Base-by-base conservation (phyloP, 2,329 filamentous ascomycete genomes). In the Botryotinia calthae region DNA sequence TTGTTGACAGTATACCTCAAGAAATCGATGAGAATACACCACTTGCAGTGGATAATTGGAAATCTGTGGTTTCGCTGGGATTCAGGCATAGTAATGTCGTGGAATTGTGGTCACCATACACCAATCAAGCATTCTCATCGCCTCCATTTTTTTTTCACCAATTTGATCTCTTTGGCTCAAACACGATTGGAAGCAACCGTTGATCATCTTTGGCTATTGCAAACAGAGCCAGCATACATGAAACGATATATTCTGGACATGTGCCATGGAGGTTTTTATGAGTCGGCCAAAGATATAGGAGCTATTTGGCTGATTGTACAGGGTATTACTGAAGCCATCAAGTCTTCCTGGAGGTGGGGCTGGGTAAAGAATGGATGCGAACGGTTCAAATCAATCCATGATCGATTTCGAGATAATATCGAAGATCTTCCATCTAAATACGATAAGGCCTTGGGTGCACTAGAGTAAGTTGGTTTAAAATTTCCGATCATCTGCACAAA, bases 61-160 rank as follows among this genome's bases (percentile, higher is more conserved):
- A 40, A 22, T 31, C 48, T 37, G 67, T 31, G 25, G 34, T 44
- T 25, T 22, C n/a, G 25, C 7, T 67, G 42, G 66, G 65, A 28
- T 65, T 72, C 12, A 62, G 31, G 22, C 68, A 59, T 48, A 12
- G 20, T 18, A 62, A 44, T 16, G 44, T 42, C 7, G n/a, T 56
- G 34, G 42, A 68, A n/a, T 73, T 74, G 25, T 64, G 63, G 25
- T 74, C 73, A 16, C 37, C n/a, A 18, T 76, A 56, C 54, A 54
- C 70, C 5, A 76, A 76, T 51, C 73, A 76, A 51, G 64, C 73
- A 42, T 76, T 76, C n/a, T 75, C 69, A 37, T 64, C 64, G 9
- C 73, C 73, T 4, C 73, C 73, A 28, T 16, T 74, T 76, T 22
- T 59, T 68, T 40, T 42, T 73, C 9, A 5, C 64, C 1, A 16